Base-by-base conservation (phyloP, 2,329 filamentous ascomycete species). In the Xylaria sp. region DNA sequence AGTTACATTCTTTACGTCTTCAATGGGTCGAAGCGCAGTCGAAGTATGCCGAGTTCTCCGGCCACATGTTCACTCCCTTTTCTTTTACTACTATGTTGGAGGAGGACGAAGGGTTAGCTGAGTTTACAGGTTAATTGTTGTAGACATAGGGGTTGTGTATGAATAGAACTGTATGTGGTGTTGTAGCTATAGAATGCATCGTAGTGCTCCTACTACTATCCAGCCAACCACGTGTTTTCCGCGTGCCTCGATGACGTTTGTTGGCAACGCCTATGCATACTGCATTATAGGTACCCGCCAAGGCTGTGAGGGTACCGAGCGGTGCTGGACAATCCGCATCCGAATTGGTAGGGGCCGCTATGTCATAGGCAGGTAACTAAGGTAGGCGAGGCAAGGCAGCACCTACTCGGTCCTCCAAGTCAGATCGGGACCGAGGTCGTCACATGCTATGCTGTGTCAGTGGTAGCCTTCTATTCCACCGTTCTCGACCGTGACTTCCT, bases 21-120 rank as follows among this genome's bases (percentile, higher is more conserved):
- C 92, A 94, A 80, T 94, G 92, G 92, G 92, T 94, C 68, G 92
- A 94, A 80, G 91, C 92, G 25, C 94, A 94, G 90, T 93, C 91
- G 81, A 94, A 94, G 82, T 92, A 94, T 84, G 94, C 94, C 82
- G 88, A 93, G 74, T 92, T 92, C 70, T 91, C 94, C 70, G 92
- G 92, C 65, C 83, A 92, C 73, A 84, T 91, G n/a, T 94, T 94
- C 78, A 86, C 91, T 78, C 92, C 92, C 23, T 94, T 94, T 79
- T 92, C 90, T 75, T 94, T 94, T 80, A 88, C 90, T 82, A 84
- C 87, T 13, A 82, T 94, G 76, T 81, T 94, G 70, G 92, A 94
- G 79, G 91, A 94, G 76, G 91, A 94, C 54, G 82, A 84, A 64
- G 76, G 74, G 6, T 75, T 80, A 61, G 77, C 78, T 34, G 81